These are phyloP conservation scores for Coix lacrymajobi DNA, from an alignment of 176 grass and related monocot species.

Conservation along the genomic window DNA sequence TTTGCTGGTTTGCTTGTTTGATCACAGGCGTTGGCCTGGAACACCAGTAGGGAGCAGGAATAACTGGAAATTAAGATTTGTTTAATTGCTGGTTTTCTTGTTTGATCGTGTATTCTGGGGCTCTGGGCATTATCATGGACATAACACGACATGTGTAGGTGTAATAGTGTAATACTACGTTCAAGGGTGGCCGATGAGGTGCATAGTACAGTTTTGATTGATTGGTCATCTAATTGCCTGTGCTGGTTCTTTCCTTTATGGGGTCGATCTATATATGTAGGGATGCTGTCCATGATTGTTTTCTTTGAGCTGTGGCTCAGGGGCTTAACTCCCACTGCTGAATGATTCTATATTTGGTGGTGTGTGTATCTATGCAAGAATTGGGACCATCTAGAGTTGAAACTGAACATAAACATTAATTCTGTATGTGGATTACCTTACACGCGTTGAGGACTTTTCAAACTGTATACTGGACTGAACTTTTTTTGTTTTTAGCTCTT, in stretches of 20 bases:
- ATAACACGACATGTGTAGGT: too few relatives aligned
- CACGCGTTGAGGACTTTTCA: not conserved
- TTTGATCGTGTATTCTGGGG: not conserved
- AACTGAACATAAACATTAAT: not conserved
- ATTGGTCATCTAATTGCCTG: not conserved
- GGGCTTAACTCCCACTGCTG: too few relatives aligned
- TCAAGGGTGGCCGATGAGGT: not conserved
- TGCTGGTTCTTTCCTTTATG: not conserved
- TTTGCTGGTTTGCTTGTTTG: not conserved
- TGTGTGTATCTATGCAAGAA: not conserved
- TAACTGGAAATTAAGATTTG: not conserved
- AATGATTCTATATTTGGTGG: not conserved
- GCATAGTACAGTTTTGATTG: not conserved
- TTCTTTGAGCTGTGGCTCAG: not conserved
- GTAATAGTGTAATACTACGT: not conserved
- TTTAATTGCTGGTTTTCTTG: not conserved
- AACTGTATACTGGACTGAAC: not conserved
- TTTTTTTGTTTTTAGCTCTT: not conserved
- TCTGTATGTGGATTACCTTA: not conserved
- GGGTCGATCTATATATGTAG: not conserved
- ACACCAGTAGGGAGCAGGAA: not conserved
- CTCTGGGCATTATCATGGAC: not conserved
- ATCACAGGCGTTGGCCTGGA: not conserved
- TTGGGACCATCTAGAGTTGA: not conserved
- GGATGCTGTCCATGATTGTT: not conserved